phyloP scores from a whole-genome alignment of 495 filamentous ascomycete genomes.

The Chlorociboria aeruginascens region DNA sequence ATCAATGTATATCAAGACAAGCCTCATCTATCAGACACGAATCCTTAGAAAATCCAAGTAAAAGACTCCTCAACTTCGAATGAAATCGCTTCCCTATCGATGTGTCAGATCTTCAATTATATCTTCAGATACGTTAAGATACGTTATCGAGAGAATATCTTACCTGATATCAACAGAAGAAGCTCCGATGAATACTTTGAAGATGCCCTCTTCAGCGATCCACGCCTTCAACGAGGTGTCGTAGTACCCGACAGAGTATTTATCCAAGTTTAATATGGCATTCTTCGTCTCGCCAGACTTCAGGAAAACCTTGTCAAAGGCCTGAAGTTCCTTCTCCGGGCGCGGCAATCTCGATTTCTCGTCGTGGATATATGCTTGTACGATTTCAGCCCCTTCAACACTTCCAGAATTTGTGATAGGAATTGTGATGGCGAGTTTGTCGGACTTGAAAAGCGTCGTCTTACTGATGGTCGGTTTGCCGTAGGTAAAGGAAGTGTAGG shows the following conservation, averaged over 20 bases:
- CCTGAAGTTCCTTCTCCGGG: constrained; percentile 67
- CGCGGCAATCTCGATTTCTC: constrained; percentile 42
- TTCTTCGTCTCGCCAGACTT: constrained; percentile 56
- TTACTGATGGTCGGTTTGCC: constrained; percentile 42
- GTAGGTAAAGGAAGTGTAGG: constrained; percentile 68
- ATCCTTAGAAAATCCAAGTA: constrained; percentile 32
- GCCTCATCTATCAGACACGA: constrained; percentile 1
- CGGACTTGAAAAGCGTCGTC: constrained; percentile 36
- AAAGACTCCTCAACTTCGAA: constrained; percentile 48
- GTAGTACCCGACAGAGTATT: constrained; percentile 72
- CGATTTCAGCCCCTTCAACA: constrained; percentile 57
- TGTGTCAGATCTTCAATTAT: constrained; percentile 13
- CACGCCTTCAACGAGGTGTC: constrained; percentile 58
- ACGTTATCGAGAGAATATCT: constrained; percentile 11
- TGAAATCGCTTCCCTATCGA: constrained; percentile 28
- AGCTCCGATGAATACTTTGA: constrained; percentile 52
- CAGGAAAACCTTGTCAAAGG: constrained; percentile 66
- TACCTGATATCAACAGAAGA: constrained; percentile 29
- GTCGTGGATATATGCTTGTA: constrained; percentile 65
- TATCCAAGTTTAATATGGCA: constrained; percentile 53
- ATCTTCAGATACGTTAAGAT: constrained; percentile 11
- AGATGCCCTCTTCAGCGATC: constrained; percentile 68
- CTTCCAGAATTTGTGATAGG: constrained; percentile 57
- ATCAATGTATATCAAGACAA: constrained; percentile 1
- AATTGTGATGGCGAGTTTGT: constrained; percentile 47